Conservation (phyloP, 1,284 basidiomycete genomes). For the Chalciporus sp. region DNA sequence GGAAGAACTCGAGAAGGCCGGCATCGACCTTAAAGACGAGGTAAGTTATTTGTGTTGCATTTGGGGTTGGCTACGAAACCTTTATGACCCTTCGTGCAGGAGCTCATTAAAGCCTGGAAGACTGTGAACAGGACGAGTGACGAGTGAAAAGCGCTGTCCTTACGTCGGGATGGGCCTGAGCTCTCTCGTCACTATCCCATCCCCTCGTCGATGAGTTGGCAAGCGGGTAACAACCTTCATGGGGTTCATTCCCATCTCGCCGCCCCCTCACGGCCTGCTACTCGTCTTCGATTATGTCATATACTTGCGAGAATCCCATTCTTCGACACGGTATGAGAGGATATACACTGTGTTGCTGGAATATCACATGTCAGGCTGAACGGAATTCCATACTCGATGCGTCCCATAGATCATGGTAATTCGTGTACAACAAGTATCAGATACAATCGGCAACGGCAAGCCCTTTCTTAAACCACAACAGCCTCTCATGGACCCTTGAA, state of each 20-base stretch:
- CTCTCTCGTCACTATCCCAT: neutral
- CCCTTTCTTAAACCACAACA: too few species aligned
- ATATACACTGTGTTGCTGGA: neutral
- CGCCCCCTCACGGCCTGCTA: neutral
- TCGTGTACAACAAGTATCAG: too few species aligned
- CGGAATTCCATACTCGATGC: too few species aligned
- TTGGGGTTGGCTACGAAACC: constrained; percentile 1
- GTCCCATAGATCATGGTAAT: too few species aligned
- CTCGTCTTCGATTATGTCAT: neutral
- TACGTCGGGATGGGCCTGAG: neutral
- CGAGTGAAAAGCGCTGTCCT: constrained; percentile 11
- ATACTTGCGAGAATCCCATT: neutral
- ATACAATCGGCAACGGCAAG: too few species aligned
- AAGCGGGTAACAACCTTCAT: neutral
- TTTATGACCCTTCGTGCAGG: constrained; percentile 20
- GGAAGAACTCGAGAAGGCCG: constrained; percentile 59
- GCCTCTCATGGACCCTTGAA: neutral
- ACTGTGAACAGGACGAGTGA: constrained; percentile 31
- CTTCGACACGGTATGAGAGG: neutral
- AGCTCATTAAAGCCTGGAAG: constrained; percentile 39
- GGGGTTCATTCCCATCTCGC: neutral
- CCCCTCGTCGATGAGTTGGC: neutral
- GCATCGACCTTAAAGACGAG: constrained; percentile 52
- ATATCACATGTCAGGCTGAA: too few species aligned
- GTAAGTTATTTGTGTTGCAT: constrained; percentile 27